Evolutionary conservation across 1,284 basidiomycete species (phyloP), one percentile per base, ranked within the genome.

Genomic region (Trichosporon sp.): DNA sequence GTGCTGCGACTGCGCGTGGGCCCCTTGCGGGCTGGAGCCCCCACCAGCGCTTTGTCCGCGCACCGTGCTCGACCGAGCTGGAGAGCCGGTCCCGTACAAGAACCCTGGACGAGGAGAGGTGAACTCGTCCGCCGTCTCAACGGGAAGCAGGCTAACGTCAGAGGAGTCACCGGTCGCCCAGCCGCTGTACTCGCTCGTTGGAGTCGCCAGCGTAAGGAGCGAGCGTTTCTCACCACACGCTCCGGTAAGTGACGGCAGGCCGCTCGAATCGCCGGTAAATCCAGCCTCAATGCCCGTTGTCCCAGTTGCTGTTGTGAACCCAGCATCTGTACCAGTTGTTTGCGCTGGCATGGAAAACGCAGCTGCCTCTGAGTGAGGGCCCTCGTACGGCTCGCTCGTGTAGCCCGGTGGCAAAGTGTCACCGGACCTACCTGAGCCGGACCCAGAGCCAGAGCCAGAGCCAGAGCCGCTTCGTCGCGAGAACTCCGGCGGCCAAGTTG

Each of bases 121-220:
- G 21, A 54, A 54, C 51, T 54, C 51, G 21, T 19, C 21, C 19
- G 19, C n/a, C 1, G 51, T 26, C 14, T 37, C 59, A 16, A 21
- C 31, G 14, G 19, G 31, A 4, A 63, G 16, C 8, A 63, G 32
- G 6, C 59, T 63, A 3, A 37, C 16, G 32, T 37, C 59, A 14
- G 10, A 35, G 5, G 59, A 63, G 59, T 63, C 59, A 8, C 59
- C 59, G 12, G 31, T n/a, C 7, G 59, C 31, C 59, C 59, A 63
- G 5, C 11, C 59, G 12, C 19, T 26, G 32, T 63, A 63, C 59
- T 63, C 59, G 31, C 19, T 26, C 59, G 32, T 63, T 16, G 59
- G 32, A 11, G 59, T 63, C 14, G 4, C 19, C n/a, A 7, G 51
- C 16, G 59, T n/a, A 32, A 14, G 59, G 5, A n/a, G 31, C 3